Conservation (phyloP, 805 yeast species). For the Suhomyces sp. region DNA sequence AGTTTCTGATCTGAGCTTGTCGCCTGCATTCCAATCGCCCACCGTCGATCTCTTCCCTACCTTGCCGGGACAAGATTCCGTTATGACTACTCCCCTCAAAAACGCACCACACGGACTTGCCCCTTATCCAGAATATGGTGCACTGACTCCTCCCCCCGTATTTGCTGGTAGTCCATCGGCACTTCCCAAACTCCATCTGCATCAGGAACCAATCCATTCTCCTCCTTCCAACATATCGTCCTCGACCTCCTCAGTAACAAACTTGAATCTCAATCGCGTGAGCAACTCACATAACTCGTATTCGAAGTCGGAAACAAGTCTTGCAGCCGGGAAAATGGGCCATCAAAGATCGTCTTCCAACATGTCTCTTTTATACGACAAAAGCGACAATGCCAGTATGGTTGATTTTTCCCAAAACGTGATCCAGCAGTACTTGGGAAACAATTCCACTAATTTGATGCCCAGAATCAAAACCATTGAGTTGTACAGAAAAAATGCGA, state of each 20-base stretch:
- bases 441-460: conserved; percentile 48
- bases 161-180: conserved; percentile 13
- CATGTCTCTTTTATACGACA: conserved; percentile 36
- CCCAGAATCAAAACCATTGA: conserved; percentile 84
- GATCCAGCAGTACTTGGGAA: conserved; percentile 53
- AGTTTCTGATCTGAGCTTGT: conserved; percentile 1
- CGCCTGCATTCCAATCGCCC: conserved; percentile 1
- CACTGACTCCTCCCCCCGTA: conserved; percentile 29
- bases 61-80: background rate
- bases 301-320: conserved; percentile 29
- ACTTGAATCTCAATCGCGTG: conserved; percentile 22
- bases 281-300: background rate
- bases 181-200: background rate
- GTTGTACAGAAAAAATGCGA: conserved; percentile 80
- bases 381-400: conserved; percentile 31
- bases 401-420: conserved; percentile 53
- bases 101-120: background rate
- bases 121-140: conserved; percentile 17
- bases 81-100: background rate
- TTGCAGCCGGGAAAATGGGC: conserved; percentile 15
- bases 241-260: conserved; percentile 36
- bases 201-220: conserved; percentile 12
- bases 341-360: conserved; percentile 37
- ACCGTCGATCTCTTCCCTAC: background rate
- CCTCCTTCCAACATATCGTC: conserved; percentile 31